Evolutionary conservation across 2,329 filamentous ascomycete species (phyloP), one percentile per base, ranked within the genome.

Genomic region (Fusarium sp.): DNA sequence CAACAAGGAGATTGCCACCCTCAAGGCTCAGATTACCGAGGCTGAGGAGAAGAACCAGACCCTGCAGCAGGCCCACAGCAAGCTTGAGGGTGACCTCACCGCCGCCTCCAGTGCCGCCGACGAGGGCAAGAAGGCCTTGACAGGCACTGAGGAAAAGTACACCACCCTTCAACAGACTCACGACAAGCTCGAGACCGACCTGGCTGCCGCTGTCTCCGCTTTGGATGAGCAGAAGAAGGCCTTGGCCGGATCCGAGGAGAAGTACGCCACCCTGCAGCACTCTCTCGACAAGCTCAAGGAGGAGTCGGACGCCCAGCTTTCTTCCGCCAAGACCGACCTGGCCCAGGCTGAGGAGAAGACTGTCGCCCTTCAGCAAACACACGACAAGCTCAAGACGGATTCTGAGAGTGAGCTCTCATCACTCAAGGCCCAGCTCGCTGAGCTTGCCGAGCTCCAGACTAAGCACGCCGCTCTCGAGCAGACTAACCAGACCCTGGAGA

Each of bases 11-110:
- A 75, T 80, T 56, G 64, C 71, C 49, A 61, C 76, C 16, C 80
- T 81, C 42, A 80, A 83, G 76, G 67, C 81, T 59, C 79, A 83
- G 66, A 76, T 84, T 33, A 75, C 78, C 61, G 80, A 81, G 53
- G 78, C 72, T 29, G 66, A 78, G 66, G 71, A 81, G 66, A 81
- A 82, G 66, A 79, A 81, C 38, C 77, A 79, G 44, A 64, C 78
- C 35, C 75, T 84, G 14, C 77, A 81, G 67, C 71, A 80, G 67
- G 71, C 75, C 35, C 69, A 77, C 63, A 70, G 73, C 64, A 78
- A 80, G 72, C 76, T 81, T 51, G 78, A 80, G 74, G 76, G 70
- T 62, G 78, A 82, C 58, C 76, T 82, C 38, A 78, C 80, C 44
- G 75, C 79, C 29, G 68, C 79, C 49, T 75, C 64, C 60, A 75